Evolutionary conservation across 208 protist genomes (phyloP), one percentile per base, ranked within the genome.

Genomic region (Crithidia brevicula): DNA sequence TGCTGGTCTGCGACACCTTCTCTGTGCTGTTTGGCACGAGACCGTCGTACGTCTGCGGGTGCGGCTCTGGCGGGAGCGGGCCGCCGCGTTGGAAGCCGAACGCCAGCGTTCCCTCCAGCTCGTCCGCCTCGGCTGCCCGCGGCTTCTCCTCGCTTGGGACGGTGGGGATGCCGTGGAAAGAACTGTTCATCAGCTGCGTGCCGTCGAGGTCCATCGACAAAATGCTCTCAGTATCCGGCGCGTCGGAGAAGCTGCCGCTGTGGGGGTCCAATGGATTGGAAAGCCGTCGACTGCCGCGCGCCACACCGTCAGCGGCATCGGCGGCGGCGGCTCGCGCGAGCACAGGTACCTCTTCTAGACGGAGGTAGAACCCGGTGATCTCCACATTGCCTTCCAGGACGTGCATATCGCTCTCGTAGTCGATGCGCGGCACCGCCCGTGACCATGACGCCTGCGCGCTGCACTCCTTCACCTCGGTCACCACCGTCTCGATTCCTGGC

Each of bases 321-420:
- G 1, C 18, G 38, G 49, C 11, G 25, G 34, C 13, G 46, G 18
- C 49, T 3, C 54, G 23, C 8, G 23, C 18, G 46, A 38, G 45
- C 61, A 52, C 83, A 51, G 50, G 51, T 11, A 95, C 30, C 75
- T 97, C 91, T 52, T 84, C 58, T 20, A 97, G 38, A 11, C 83
- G 67, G 15, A 97, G 58, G 61, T 89, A 96, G 70, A 85, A 94
- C 11, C 79, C 80, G 9, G 75, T 85, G 13, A 82, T 85, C 63
- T 93, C 83, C 1, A 93, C 76, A 42, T 74, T 81, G 65, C 81
- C 82, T 72, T 94, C 85, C 15, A 96, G 62, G 9, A 96, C 85
- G 76, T 92, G 79, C 70, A 93, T 81, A 69, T 97, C 89, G 66
- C 90, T 82, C 74, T 91, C 85, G 70, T 95, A 95, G 74, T 93